Base-by-base conservation (phyloP, 805 yeast species). In the Metschnikowia dekortorum region DNA sequence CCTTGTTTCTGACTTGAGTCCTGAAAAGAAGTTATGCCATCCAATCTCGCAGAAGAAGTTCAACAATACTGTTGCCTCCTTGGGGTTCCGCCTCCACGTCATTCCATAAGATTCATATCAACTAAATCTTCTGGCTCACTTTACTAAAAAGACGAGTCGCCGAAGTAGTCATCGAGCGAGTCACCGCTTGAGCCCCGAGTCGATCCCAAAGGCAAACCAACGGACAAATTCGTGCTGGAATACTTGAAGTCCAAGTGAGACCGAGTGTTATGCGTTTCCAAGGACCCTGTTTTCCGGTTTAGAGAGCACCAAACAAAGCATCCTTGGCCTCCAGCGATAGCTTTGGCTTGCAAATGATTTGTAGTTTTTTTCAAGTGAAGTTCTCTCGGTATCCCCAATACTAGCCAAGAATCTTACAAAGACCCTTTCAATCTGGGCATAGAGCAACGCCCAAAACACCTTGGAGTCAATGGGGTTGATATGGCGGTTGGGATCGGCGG, bases 401-500 rank as follows among this genome's bases (percentile, higher is more conserved):
- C 46, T 11, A 51, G 47, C 13, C 31, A 51, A 22, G 31, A 46
- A 39, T 31, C 39, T 26, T 32, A 22, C 16, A 28, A 54, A 49
- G 14, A 51, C 31, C 16, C 46, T 44, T 41, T 68, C 67, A 39
- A 68, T 43, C 18, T 60, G 79, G 1, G 76, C 70, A 62, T 94
- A 92, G 36, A 89, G 62, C 39, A 90, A 74, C 41, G 81, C 57
- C 98, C 98, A 92, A 61, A 92, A 92, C 50, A 88, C 80, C 61
- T 84, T 87, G 8, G 96, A 85, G 64, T 92, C 98, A 44, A 92
- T 87, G 31, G 96, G 96, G 62, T 92, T 92, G 61, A 92, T 87
- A 56, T 76, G 73, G 51, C 86, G 71, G 41, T 71, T 69, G 7
- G 87, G 86, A 61, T 87, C 88, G 4, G 94, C 91, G 2, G 89